These are phyloP conservation scores for Ophiostoma montium DNA, from an alignment of 2,329 filamentous ascomycete species.

Conservation along the genomic window DNA sequence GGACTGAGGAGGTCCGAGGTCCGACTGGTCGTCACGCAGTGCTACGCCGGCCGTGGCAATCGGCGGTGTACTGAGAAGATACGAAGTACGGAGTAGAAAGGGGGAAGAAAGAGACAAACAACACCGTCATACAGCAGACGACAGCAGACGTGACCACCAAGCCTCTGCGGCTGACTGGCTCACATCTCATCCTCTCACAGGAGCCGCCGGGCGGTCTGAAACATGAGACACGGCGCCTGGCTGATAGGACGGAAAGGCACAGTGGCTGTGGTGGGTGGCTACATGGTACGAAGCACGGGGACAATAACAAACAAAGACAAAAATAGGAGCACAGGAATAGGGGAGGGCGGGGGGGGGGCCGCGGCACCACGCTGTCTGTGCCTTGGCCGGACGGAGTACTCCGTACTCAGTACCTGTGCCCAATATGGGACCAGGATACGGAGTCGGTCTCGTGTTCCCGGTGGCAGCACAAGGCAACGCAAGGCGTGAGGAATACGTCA, in stretches of 20 bases:
- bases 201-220: conserved; percentile 12
- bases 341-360: not conserved
- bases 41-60: no score
- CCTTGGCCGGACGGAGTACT: not conserved
- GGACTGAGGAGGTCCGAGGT: no score
- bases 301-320: not conserved
- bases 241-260: not conserved
- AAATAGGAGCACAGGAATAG: not conserved
- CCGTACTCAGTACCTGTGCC: no score
- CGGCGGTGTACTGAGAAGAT: no score
- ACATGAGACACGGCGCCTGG: conserved; percentile 9
- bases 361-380: no score
- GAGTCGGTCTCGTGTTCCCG: no score
- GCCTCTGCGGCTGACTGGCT: not conserved
- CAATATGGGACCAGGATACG: no score
- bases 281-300: not conserved
- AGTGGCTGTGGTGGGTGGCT: not conserved
- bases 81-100: no score
- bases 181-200: conserved; percentile 2
- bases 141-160: no score
- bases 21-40: no score
- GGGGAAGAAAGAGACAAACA: no score
- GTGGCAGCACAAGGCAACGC: not conserved
- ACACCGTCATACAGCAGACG: no score
- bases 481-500: not conserved